Evolutionary conservation across 2,329 filamentous ascomycete genomes (phyloP), one percentile per base, ranked within the genome.

Genomic region (Claviceps capensis): DNA sequence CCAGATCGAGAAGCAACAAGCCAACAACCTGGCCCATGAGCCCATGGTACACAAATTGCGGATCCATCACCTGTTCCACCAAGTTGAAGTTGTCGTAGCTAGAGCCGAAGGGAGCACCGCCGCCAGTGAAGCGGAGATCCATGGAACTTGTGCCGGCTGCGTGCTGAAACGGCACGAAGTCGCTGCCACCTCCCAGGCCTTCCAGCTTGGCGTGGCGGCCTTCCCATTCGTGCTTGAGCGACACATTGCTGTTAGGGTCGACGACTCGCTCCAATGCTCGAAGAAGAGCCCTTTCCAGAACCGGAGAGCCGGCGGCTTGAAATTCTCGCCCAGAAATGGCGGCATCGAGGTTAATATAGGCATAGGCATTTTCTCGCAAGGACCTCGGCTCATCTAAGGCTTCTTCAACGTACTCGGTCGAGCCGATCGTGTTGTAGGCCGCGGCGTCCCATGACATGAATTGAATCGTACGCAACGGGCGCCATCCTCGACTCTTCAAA

Each of bases 361-460:
- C 90, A 56, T 88, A 81, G 0, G 80, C 91, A 59, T 93, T 78
- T 17, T 77, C 72, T 43, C 87, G 83, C 6, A 98, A 74, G 3
- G 71, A 66, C 34, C 19, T 16, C 19, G 51, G 43, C 19, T 47
- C 38, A 0, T 90, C 82, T 30, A 88, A 73, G 58, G 91, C 83
- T 47, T 86, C 84, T 69, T 98, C 93, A 46, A 98, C 93, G 61
- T 86, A 91, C 66, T 98, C 93, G 1, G 93, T 97, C 11, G 88
- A 95, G 8, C 93, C 93, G 53, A 95, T 86, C 46, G 93, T 72
- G 67, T 96, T 96, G 71, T 95, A 97, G 67, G 91, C 88, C 59
- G 85, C 85, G 4, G 81, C 93, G 65, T 98, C 93, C 93, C 93
- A 98, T 37, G 88, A 95, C 62, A 90, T 89, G 66, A 98, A 97